A percentile compares a stretch with the other conserved stretches of the same genome.
Conservation (phyloP, 176 grass and related monocot genomes). For the Carex scoparia region DNA sequence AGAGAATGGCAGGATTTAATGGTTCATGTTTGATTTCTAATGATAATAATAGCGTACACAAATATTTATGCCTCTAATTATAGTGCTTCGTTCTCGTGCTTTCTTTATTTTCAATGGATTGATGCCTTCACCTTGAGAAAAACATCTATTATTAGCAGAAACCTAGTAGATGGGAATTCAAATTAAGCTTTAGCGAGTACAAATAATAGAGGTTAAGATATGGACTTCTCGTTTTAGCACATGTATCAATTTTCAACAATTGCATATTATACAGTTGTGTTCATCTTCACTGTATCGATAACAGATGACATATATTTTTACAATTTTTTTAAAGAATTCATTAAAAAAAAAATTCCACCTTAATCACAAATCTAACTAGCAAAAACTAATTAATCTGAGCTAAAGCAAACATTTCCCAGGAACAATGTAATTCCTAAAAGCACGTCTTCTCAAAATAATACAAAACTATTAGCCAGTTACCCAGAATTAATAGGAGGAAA, state of each 20-base stretch:
- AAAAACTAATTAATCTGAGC: not conserved
- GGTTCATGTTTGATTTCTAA: constrained; percentile 5
- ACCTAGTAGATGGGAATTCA: not conserved
- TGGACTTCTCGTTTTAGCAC: not conserved
- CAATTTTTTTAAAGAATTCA: not conserved
- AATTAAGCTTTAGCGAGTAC: not conserved
- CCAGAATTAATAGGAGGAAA: not conserved
- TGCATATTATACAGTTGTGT: not conserved
- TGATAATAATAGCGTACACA: not conserved
- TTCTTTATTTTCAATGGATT: not conserved
- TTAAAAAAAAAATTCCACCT: too few species aligned
- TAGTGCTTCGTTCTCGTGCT: not conserved
- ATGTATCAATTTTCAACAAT: not conserved
- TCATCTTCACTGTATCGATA: not conserved
- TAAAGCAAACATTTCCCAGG: not conserved
- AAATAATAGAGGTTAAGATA: not conserved
- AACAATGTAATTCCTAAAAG: not conserved
- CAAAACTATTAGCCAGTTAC: not conserved
- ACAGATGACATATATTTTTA: not conserved
- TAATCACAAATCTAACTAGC: not conserved
- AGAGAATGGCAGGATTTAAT: not conserved
- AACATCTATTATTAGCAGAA: constrained; percentile 17
- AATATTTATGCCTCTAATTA: constrained; percentile 6
- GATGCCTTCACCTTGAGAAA: not conserved
- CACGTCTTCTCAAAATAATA: not conserved